Evolutionary conservation across 768 basidiomycete species (phyloP).

Genomic region (Symmetrospora coprosmae): DNA sequence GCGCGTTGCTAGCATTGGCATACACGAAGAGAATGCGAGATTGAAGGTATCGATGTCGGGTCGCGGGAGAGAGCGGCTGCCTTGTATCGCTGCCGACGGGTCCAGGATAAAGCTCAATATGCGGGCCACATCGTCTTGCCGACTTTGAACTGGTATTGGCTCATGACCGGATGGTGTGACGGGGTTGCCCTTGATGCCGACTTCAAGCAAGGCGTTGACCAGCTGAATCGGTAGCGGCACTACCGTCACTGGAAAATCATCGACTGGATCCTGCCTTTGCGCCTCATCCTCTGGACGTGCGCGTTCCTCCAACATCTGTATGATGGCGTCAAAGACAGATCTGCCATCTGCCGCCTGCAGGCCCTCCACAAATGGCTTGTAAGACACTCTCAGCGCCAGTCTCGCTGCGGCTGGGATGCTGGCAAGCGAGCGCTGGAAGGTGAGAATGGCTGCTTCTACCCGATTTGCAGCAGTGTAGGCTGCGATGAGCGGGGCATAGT

Average conservation of each 20-base stretch:
- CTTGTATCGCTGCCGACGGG: not conserved
- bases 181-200: not conserved
- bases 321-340: not conserved
- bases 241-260: no score
- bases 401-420: not conserved
- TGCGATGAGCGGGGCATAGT: not conserved
- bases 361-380: not conserved
- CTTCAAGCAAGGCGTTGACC: not conserved
- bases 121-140: not conserved
- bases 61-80: not conserved
- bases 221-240: not conserved
- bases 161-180: no score
- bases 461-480: slow-evolving; percentile 19
- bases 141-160: no score
- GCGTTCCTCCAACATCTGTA: not conserved
- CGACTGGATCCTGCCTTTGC: not conserved
- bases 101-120: not conserved
- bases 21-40: not conserved
- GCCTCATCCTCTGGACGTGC: not conserved
- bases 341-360: not conserved
- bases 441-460: not conserved
- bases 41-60: not conserved
- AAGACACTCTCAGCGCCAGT: not conserved
- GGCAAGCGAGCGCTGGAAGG: not conserved
- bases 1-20: not conserved